Percentiles rank a stretch among this genome's conserved stretches.
These are phyloP conservation scores for Rhizophagus clarus DNA, from an alignment of 192 early-diverging fungal species.

Conservation along the genomic window DNA sequence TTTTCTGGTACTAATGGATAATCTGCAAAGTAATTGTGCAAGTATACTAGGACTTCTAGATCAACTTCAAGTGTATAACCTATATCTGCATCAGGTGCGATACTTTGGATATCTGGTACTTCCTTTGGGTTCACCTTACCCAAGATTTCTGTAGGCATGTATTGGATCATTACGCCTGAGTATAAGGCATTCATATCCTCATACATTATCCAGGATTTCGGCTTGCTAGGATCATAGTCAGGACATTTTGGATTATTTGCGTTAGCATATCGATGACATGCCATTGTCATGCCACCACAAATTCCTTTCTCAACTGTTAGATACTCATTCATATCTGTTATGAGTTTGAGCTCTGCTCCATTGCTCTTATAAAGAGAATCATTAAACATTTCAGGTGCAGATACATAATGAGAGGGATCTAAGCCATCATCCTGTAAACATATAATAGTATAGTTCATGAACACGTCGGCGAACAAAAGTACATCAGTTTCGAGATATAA, in stretches of 20 bases:
- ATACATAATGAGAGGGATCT: constrained; percentile 26
- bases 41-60: constrained; percentile 14
- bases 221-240: no score
- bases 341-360: not conserved
- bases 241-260: constrained; percentile 27
- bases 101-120: not conserved
- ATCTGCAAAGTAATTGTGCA: constrained; percentile 19
- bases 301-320: constrained; percentile 6
- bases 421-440: constrained; percentile 20
- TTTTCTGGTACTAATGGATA: constrained; percentile 21
- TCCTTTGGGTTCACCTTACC: not conserved
- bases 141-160: constrained; percentile 15
- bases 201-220: no score
- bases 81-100: no score
- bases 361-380: constrained; percentile 29
- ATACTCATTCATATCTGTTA: constrained; percentile 23
- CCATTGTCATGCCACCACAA: constrained; percentile 21
- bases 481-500: constrained; percentile 1
- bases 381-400: constrained; percentile 22
- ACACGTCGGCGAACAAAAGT: constrained; percentile 23
- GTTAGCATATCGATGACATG: constrained; percentile 20
- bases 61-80: constrained; percentile 12
- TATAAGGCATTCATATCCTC: no score
- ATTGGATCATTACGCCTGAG: no score
- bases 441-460: no score